These are phyloP conservation scores for Puccinia triticina DNA, from an alignment of 1,284 basidiomycete genomes.

Conservation along the genomic window DNA sequence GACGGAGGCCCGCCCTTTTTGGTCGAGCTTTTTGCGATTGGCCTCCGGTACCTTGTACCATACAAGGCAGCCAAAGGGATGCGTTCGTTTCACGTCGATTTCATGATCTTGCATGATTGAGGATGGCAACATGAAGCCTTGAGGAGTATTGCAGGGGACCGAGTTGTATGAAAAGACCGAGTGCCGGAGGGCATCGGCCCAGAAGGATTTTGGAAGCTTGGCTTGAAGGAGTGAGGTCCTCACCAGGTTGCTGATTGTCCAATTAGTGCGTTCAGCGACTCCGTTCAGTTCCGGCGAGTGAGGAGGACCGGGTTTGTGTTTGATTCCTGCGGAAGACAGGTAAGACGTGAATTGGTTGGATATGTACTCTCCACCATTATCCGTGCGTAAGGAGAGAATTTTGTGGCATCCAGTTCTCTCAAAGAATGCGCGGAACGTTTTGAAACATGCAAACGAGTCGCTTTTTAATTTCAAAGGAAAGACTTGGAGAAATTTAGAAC, in stretches of 20 bases:
- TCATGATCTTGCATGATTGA: background rate
- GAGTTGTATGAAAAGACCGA: background rate
- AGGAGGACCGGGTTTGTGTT: background rate
- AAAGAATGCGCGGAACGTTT: conserved; percentile 57
- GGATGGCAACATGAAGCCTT: background rate
- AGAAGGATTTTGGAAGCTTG: background rate
- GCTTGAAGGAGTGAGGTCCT: background rate
- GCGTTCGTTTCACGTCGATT: background rate
- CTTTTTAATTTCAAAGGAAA: background rate
- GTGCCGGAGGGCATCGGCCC: conserved; percentile 8
- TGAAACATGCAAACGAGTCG: conserved; percentile 55
- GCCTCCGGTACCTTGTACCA: conserved; percentile 5
- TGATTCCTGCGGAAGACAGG: background rate
- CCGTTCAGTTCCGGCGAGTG: conserved; percentile 28
- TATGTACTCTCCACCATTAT: conserved; percentile 9
- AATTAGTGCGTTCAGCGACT: background rate
- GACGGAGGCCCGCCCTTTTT: background rate
- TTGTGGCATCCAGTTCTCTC: conserved; percentile 54
- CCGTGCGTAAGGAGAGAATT: background rate
- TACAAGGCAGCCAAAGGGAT: conserved; percentile 14
- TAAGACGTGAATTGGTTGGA: background rate
- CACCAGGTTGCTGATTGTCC: background rate
- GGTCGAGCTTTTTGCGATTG: background rate
- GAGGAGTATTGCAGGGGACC: background rate
- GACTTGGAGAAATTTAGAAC: background rate